Evolutionary conservation across 129 eudicot species (phyloP).

Genomic region (Smallanthus sonchifolius): DNA sequence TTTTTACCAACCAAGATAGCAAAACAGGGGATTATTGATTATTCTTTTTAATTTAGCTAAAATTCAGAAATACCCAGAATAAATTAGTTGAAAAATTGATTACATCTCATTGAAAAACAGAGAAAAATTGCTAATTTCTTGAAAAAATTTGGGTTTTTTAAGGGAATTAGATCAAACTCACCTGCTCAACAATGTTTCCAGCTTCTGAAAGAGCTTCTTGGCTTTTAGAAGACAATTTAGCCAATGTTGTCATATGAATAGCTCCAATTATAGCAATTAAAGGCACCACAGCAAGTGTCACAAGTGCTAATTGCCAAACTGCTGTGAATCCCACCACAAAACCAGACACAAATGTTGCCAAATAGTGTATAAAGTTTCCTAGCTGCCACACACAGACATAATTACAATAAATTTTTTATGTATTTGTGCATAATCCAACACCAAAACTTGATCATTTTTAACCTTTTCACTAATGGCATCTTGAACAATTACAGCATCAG

Average conservation of each 20-base stretch:
- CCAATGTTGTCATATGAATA: constrained; percentile 65
- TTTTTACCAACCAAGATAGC: constrained; percentile 6
- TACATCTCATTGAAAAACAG: not conserved
- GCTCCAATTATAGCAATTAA: constrained; percentile 88
- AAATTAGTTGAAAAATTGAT: not conserved
- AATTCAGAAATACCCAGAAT: constrained; percentile 2
- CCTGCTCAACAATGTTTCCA: constrained; percentile 96
- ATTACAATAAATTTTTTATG: not conserved
- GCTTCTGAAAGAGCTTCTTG: constrained; percentile 94
- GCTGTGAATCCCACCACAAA: constrained; percentile 99
- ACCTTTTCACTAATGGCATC: constrained; percentile 99
- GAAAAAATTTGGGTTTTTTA: not conserved
- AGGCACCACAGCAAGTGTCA: constrained; percentile 95
- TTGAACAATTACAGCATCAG: constrained; percentile 97
- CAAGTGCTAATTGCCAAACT: constrained; percentile 94
- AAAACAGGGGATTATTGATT: not conserved
- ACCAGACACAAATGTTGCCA: constrained; percentile 96
- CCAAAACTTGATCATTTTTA: not conserved
- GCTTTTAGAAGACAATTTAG: constrained; percentile 77
- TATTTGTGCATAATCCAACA: constrained; percentile 5
- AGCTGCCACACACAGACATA: constrained; percentile 46
- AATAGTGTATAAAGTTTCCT: constrained; percentile 93
- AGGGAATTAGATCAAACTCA: constrained; percentile 7
- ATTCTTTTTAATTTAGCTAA: not conserved
- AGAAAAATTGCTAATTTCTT: not conserved